Base-by-base conservation (phyloP, 2,329 filamentous ascomycete genomes). In the Neofusicoccum sp. region DNA sequence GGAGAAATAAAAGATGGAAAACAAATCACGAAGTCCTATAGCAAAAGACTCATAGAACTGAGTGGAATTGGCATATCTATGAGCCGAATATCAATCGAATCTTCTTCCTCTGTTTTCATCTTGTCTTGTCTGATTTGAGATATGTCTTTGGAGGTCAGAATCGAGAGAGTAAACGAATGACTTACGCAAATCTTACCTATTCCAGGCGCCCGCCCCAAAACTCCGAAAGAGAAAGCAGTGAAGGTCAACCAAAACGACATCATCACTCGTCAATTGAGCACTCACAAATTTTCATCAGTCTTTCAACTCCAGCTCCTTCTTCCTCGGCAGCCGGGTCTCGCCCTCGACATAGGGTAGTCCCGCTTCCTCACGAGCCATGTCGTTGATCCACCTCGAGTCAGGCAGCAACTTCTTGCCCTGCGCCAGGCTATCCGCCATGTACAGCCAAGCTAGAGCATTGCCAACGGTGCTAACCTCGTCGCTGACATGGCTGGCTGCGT, bases 391-490 rank as follows among this genome's bases (percentile, higher is more conserved):
- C 58, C 75, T 79, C 63, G 82, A 84, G 48, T 86, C 76, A 1
- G 87, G 87, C 62, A 79, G 76, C 24, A 90, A 65, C 58, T 76
- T 73, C 66, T 84, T 78, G 1, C 83, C 83, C 66, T 86, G 83
- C 24, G 81, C 78, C 72, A 89, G 81, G 70, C 84, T 86, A 66
- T 86, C 83, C 0, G 88, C 88, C n/a, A 95, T 79, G 71, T 90
- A 93, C 71, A 90, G 83, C 89, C 89, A 95, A 24, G 79, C 80
- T 11, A 93, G 77, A 1, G 87, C 86, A 71, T 93, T 93, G 0
- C 90, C 90, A 1, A 92, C 89, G 0, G 90, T 95, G 63, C 88
- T 85, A 1, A 93, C 89, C 71, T 95, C 90, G 69, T 95, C 90
- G 63, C 87, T 91, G 12, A 95, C 89, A 62, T 89, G 85, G 0